Base-by-base conservation (phyloP, 2,329 filamentous ascomycete species). In the Sporothrix variecibatus region DNA sequence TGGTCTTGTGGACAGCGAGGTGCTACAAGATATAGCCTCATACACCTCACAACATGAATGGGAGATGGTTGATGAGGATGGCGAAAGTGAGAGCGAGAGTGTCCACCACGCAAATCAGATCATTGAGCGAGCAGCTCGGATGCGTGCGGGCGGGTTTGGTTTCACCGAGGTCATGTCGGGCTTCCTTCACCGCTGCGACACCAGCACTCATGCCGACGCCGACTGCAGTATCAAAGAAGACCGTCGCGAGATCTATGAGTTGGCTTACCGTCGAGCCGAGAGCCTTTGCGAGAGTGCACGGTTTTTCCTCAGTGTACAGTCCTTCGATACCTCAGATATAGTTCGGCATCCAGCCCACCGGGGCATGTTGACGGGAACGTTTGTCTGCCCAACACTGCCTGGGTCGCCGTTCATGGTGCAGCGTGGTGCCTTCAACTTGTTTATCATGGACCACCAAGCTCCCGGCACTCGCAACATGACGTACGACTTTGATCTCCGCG, bases 161-260 rank as follows among this genome's bases (percentile, higher is more conserved):
- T 92, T 92, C 78, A 88, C 87, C 0, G 90, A 92, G 79, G 86
- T 91, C 74, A 91, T 92, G 89, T 85, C 86, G 8, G 90, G 90
- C 11, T 88, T 87, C 76, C 84, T 92, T 34, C 87, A 90, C 76
- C 79, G 81, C 65, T 83, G 84, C 53, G 78, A 68, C 12, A 31
- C 1, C 40, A 17, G 38, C 23, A 4, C 40, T 3, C 28, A 51
- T n/a, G 17, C 46, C n/a, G 3, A 26, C 8, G 58, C 34, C 11
- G n/a, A 23, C 17, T 20, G 80, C 11, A 81, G 80, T 38, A 78
- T 86, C 56, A 78, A 78, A 6, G 82, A 83, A 11, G 85, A 88
- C 77, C 83, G 85, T 62, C 82, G 82, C 20, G 83, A 85, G n/a
- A 85, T 87, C 1, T 91, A 88, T 78, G 82, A 87, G 74, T 82